A percentile compares a stretch with the other conserved stretches of the same genome.
phyloP scores from a whole-genome alignment of 768 basidiomycete genomes.

The Boletus subparvulus region DNA sequence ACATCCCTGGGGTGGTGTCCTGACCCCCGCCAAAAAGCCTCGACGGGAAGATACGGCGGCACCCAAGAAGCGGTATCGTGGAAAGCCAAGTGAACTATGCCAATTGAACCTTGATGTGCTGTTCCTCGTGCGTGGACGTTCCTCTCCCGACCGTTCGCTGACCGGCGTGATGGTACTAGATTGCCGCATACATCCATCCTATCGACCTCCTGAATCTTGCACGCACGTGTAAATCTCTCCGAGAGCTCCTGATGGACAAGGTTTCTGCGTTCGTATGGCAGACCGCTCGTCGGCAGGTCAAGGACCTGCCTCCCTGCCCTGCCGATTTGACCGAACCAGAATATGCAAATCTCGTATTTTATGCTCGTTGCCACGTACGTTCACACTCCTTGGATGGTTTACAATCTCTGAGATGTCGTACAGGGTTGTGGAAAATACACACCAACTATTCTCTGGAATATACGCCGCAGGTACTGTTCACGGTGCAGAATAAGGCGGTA shows the following conservation, averaged over 20 bases:
- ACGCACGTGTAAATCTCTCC: constrained; percentile 39
- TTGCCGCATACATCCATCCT: constrained; percentile 40
- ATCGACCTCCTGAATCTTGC: constrained; percentile 33
- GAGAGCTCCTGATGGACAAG: constrained; percentile 35
- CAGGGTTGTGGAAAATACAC: constrained; percentile 9
- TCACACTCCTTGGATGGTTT: background rate
- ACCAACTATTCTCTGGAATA: background rate
- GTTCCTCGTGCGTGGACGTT: constrained; percentile 3
- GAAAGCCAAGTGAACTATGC: constrained; percentile 2
- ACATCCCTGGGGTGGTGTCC: background rate
- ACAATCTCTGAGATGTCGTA: background rate
- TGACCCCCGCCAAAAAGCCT: background rate
- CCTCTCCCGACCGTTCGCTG: background rate
- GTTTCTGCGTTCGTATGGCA: constrained; percentile 30
- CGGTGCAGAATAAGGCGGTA: background rate
- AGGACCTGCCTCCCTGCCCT: constrained; percentile 42
- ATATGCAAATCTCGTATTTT: constrained; percentile 42
- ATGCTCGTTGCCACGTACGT: constrained; percentile 20
- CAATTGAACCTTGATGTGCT: constrained; percentile 12
- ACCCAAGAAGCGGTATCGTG: background rate
- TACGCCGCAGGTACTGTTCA: constrained; percentile 17
- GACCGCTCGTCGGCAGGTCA: constrained; percentile 28
- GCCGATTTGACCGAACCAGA: constrained; percentile 43
- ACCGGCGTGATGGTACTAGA: constrained; percentile 29
- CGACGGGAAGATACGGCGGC: background rate